These are phyloP conservation scores for Gryganskiella cystojenkinii DNA, from an alignment of 192 early-diverging fungal species.

Conservation along the genomic window DNA sequence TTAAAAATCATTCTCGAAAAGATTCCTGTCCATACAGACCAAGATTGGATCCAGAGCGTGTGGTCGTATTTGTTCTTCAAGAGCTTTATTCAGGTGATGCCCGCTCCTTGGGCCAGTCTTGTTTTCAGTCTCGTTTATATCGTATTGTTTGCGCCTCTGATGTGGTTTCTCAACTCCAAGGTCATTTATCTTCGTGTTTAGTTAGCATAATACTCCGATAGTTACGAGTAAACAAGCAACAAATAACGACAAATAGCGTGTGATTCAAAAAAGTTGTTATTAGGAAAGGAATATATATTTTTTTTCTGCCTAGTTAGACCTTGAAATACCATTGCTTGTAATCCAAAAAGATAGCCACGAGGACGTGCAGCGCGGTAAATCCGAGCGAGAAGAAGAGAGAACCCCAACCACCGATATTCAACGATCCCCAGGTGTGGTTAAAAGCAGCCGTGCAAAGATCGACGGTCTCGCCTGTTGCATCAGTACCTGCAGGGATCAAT, in stretches of 20 bases:
- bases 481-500: constrained; percentile 24
- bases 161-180: constrained; percentile 16
- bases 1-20: constrained; percentile 27
- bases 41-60: constrained; percentile 11
- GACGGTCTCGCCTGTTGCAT: constrained; percentile 13
- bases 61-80: constrained; percentile 35
- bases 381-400: constrained; percentile 37
- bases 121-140: constrained; percentile 31
- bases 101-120: constrained; percentile 22
- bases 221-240: background rate
- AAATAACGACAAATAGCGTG: background rate
- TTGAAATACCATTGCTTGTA: constrained; percentile 54
- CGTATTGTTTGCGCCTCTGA: constrained; percentile 22
- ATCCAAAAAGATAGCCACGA: constrained; percentile 47
- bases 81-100: constrained; percentile 24
- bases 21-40: constrained; percentile 5
- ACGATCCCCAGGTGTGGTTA: constrained; percentile 31
- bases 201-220: too few species aligned
- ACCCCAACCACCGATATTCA: constrained; percentile 43
- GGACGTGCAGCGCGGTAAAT: constrained; percentile 26
- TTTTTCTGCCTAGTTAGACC: constrained; percentile 10
- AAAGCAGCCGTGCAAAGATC: constrained; percentile 24
- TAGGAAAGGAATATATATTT: background rate
- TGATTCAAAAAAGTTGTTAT: background rate
- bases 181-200: constrained; percentile 18